Base-by-base conservation (phyloP, 129 eudicot genomes). In the Arctium lappa region DNA sequence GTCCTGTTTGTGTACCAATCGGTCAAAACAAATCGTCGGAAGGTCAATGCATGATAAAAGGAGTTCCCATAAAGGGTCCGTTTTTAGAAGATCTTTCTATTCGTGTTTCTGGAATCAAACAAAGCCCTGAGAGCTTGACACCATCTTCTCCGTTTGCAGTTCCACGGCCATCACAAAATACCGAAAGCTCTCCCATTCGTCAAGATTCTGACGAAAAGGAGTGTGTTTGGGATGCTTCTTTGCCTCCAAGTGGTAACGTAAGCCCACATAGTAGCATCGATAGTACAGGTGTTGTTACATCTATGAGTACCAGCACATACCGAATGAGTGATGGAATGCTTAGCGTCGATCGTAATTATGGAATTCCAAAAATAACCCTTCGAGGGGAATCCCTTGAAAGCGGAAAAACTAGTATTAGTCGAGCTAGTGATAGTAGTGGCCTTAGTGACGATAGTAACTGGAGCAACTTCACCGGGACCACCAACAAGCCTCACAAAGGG, bases 371-470 rank as follows among this genome's bases (percentile, higher is more conserved):
- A 84, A 84, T 86, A 12, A 89, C 94, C 78, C 80, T 74, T 72
- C 85, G 88, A 62, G 97, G 96, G 70, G 94, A 89, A 76, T 91
- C 91, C 22, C 89, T 89, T 44, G 98, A 93, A 85, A 93, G 98
- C 36, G 91, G 89, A 2, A 89, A 90, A 87, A 94, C 94, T 13
- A 94, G 98, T 86, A 85, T 91, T 62, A 91, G 98, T 71, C 88
- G 97, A 69, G 97, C 97, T 48, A 94, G 98, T 75, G 94, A 91
- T 84, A 94, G 98, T 79, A 94, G 98, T 78, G 98, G 97, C 6
- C 89, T 94, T 66, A 94, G 98, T 86, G 97, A 94, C 34, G 98
- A 92, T 62, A 92, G 97, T 78, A 92, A 87, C 81, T 94, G 98
- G 98, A 94, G 98, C 80, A 92, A 89, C 82, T 85, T 87, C 75